Evolutionary conservation across 345 rosid genomes (phyloP), one percentile per base, ranked within the genome.

Genomic region (Rhizophora mangle): DNA sequence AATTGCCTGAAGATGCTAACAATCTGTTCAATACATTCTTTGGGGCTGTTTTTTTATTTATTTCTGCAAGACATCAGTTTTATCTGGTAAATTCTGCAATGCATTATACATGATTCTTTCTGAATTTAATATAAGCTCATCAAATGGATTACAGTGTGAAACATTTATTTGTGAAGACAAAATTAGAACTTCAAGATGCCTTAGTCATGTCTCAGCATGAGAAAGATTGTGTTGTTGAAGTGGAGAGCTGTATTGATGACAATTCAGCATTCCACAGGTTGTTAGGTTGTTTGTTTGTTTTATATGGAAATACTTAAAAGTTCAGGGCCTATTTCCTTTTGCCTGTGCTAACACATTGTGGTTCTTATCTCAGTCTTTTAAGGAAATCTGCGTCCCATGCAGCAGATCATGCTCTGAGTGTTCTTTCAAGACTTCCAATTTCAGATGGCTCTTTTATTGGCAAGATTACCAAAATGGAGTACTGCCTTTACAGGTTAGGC

Each of bases 241-340:
- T 89, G 78, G 87, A 89, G 79, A 93, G 98, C 71, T 62, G 84
- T 83, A 93, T 91, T 31, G 74, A 74, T 69, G 73, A 84, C 68
- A 93, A 93, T 79, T 84, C 94, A 51, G 53, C 76, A 60, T 82
- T 87, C 79, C 98, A 93, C 80, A 88, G 98, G 98, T 90, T 74
- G 20, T 47, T 43, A 34, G 43, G 46, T 64, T 62, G 59, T 65
- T 77, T 75, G 30, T 73, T 36, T 8, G 64, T 20, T 60, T 39
- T 20, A 8, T 43, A 43, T 13, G 13, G 49, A 43, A 15, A 43
- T 43, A 34, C 68, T 51, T 26, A 19, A 5, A 32, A 8, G 62
- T 68, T 68, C 36, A 63, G 26, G 59, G 32, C 56, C 24, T 49
- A 49, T 76, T 67, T 6, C 53, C 24, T 8, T 60, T 73, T 62